Conservation (phyloP, 495 filamentous ascomycete species). For the Sporormia fimetaria region DNA sequence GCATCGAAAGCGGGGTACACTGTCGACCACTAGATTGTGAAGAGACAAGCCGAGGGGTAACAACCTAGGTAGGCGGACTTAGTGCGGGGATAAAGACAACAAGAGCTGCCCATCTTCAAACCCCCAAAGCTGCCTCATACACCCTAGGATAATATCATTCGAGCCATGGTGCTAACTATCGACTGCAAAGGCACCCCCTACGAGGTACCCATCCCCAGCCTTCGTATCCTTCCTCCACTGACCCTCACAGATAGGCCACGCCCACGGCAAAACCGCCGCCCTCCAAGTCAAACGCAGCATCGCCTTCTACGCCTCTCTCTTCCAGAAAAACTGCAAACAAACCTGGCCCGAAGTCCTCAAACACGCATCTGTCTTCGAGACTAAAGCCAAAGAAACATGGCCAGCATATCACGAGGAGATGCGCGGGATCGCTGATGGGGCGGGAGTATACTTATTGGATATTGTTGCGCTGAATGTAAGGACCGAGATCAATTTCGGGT, state of each 20-base stretch:
- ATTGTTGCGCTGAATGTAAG: slow-evolving; percentile 57
- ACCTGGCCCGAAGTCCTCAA: slow-evolving; percentile 40
- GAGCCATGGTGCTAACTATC: slow-evolving; percentile 5
- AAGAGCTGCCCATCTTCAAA: no score
- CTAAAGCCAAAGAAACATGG: slow-evolving; percentile 40
- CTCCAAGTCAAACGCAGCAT: slow-evolving; percentile 39
- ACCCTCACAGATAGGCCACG: slow-evolving; percentile 38
- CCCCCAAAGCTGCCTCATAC: no score
- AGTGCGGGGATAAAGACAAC: no score
- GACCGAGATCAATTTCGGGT: slow-evolving; percentile 55
- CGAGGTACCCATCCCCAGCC: slow-evolving; percentile 23
- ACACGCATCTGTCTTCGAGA: slow-evolving; percentile 38
- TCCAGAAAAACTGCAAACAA: slow-evolving; percentile 39
- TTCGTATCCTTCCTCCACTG: neutral
- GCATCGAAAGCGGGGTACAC: no score
- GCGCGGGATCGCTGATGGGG: slow-evolving; percentile 49
- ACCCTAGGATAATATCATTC: no score
- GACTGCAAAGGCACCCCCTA: slow-evolving; percentile 28
- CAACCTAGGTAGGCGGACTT: no score
- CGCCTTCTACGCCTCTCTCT: slow-evolving; percentile 42
- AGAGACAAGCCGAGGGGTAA: no score
- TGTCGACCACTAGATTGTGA: no score
- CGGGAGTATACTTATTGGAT: slow-evolving; percentile 40
- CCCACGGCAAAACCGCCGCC: slow-evolving; percentile 42
- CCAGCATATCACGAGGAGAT: slow-evolving; percentile 18